Percentiles rank a stretch among this genome's conserved stretches.
Conservation (phyloP, 495 filamentous ascomycete species). For the Daldinia bambusicola region DNA sequence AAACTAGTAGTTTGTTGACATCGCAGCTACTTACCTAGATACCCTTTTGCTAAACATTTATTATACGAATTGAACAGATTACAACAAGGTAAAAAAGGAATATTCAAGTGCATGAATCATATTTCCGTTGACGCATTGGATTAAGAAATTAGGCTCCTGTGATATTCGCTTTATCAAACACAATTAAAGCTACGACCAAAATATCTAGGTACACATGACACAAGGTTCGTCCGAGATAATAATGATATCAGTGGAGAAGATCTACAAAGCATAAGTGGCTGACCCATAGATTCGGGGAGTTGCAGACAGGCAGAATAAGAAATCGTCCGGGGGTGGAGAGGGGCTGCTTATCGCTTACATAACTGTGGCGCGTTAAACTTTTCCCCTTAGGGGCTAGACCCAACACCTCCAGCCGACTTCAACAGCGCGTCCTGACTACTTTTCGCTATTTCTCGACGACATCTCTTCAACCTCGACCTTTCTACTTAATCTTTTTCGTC, state of each 20-base stretch:
- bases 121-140: background rate
- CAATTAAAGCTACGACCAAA: constrained; percentile 4
- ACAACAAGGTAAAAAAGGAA: background rate
- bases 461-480: constrained; percentile 31
- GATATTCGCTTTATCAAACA: background rate
- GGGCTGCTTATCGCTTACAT: constrained; percentile 39
- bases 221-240: constrained; percentile 16
- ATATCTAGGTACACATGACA: constrained; percentile 25
- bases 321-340: constrained; percentile 38
- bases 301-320: constrained; percentile 7
- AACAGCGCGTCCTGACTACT: constrained; percentile 45
- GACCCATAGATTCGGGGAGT: constrained; percentile 34
- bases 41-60: constrained; percentile 1
- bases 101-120: background rate
- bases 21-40: background rate
- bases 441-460: constrained; percentile 42
- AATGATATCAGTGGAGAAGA: constrained; percentile 32
- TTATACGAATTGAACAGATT: constrained; percentile 2
- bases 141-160: background rate
- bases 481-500: constrained; percentile 14
- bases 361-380: constrained; percentile 42
- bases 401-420: constrained; percentile 46
- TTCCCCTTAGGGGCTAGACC: constrained; percentile 44
- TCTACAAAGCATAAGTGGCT: constrained; percentile 33
- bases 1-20: constrained; percentile 16